Percentiles rank a stretch among this genome's conserved stretches.
phyloP scores from a whole-genome alignment of 2,329 filamentous ascomycete genomes.

The Colletotrichum chlorophyti region DNA sequence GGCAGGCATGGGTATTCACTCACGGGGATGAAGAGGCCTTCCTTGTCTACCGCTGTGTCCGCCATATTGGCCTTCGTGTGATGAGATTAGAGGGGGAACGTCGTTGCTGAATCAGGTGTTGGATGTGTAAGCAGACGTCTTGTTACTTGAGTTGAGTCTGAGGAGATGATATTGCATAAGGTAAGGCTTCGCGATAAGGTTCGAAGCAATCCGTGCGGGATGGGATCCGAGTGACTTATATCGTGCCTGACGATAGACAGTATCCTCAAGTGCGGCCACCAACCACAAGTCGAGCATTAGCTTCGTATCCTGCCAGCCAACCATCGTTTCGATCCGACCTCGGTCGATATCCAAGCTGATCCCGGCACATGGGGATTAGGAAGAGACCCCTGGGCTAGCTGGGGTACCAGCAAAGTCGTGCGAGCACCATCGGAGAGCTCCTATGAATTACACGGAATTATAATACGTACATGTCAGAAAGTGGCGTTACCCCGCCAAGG shows the following conservation, averaged over 20 bases:
- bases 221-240: conserved; percentile 12
- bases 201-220: conserved; percentile 8
- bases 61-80: conserved; percentile 38
- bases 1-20: conserved; percentile 37
- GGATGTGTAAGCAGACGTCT: not conserved
- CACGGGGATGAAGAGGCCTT: conserved; percentile 63
- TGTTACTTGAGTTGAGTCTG: not conserved
- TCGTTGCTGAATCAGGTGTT: not conserved
- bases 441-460: conserved; percentile 25
- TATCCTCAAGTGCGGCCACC: not conserved
- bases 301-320: conserved; percentile 5
- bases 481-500: conserved; percentile 16
- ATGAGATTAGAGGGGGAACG: not conserved
- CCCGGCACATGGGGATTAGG: conserved; percentile 2
- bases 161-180: not conserved
- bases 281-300: conserved; percentile 17
- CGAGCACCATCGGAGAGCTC: conserved; percentile 19
- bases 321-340: not conserved
- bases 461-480: conserved; percentile 19
- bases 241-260: not conserved
- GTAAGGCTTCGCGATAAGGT: conserved; percentile 20
- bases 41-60: conserved; percentile 53
- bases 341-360: conserved; percentile 2
- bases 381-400: conserved; percentile 4
- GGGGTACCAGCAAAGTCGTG: conserved; percentile 1